Evolutionary conservation across 108 stramenopile genomes (phyloP).

Genomic region (Skeletonema costatum): DNA sequence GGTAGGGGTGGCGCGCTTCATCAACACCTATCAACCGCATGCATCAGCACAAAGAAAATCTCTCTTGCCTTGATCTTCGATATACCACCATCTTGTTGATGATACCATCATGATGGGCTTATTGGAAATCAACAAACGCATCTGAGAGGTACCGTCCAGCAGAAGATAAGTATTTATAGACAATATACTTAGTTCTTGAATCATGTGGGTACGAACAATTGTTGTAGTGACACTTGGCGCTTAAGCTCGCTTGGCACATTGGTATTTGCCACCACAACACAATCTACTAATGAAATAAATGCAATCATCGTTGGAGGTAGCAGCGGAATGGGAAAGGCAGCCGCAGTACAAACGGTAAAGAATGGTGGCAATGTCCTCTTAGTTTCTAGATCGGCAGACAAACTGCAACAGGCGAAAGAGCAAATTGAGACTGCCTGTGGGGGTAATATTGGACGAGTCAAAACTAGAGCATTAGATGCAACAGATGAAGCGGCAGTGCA

Average conservation of each 20-base stretch:
- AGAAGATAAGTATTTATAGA: too few species aligned
- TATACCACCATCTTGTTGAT: too few species aligned
- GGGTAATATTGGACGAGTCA: background rate
- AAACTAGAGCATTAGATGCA: conserved; percentile 44
- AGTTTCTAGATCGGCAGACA: conserved; percentile 50
- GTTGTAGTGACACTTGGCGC: background rate
- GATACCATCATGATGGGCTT: too few species aligned
- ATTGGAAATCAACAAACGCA: too few species aligned
- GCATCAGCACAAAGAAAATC: too few species aligned
- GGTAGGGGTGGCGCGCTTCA: too few species aligned
- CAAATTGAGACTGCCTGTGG: conserved; percentile 3
- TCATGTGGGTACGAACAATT: background rate
- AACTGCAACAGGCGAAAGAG: conserved; percentile 38
- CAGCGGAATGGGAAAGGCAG: conserved; percentile 73
- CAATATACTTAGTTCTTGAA: too few species aligned
- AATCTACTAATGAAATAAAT: background rate
- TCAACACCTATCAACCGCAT: too few species aligned
- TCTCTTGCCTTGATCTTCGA: too few species aligned
- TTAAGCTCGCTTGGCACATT: background rate
- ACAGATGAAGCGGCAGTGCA: conserved; percentile 57
- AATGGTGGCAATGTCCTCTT: conserved; percentile 53
- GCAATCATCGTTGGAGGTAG: conserved; percentile 58
- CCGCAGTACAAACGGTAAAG: conserved; percentile 45
- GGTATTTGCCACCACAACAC: background rate
- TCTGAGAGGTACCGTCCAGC: too few species aligned